Conservation (phyloP, 108 stramenopile species). For the Pseudonitzschia multistriata region DNA sequence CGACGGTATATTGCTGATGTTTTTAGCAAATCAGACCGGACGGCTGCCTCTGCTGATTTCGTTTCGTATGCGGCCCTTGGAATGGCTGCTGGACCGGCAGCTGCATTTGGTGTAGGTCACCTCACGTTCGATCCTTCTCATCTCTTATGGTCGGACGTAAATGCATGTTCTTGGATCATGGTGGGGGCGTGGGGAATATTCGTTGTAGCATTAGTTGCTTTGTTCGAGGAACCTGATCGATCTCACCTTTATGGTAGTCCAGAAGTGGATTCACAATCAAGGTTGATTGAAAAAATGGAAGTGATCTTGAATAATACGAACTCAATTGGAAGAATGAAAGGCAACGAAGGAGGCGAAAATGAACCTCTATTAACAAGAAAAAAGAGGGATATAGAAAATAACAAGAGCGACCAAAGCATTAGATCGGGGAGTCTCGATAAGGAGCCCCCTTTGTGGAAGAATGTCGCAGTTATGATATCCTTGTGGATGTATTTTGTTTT, state of each 20-base stretch:
- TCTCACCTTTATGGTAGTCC: conserved; percentile 10
- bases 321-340: neutral
- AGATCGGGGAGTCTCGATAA: neutral
- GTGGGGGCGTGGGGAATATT: conserved; percentile 64
- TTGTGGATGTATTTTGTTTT: conserved; percentile 66
- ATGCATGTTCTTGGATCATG: conserved; percentile 82
- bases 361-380: neutral
- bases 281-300: neutral
- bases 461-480: conserved; percentile 60
- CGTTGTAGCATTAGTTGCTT: conserved; percentile 41
- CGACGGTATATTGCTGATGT: conserved; percentile 92
- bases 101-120: conserved; percentile 3
- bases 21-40: conserved; percentile 67
- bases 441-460: conserved; percentile 30
- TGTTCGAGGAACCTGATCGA: conserved; percentile 78
- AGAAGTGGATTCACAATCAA: neutral
- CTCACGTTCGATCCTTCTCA: neutral
- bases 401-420: neutral
- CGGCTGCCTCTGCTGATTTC: conserved; percentile 82
- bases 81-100: conserved; percentile 83
- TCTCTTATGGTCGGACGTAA: conserved; percentile 46
- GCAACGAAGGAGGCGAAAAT: neutral
- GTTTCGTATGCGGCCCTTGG: conserved; percentile 84
- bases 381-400: neutral
- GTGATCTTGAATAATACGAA: neutral